Base-by-base conservation (phyloP, 345 rosid species). In the Carallia pectinifolia region DNA sequence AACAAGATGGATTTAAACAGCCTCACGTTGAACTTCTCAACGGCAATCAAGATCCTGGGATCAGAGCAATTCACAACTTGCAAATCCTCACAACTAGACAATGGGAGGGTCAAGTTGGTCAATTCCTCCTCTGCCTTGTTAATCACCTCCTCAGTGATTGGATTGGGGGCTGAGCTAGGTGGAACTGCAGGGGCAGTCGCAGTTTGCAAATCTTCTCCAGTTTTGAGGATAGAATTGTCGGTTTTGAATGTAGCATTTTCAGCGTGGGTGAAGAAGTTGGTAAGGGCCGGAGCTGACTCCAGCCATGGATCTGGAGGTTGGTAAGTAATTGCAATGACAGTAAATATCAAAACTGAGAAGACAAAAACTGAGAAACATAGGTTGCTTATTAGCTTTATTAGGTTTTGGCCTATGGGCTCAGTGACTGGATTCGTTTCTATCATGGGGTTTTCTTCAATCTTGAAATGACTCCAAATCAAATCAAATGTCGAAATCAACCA, bases 241-340 rank as follows among this genome's bases (percentile, higher is more conserved):
- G 69, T 82, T 72, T 86, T 83, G 74, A 95, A 92, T 72, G 97
- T 90, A 63, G 96, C 96, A 67, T 95, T 90, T 65, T 89, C 88
- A 50, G 74, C 80, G 64, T 69, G 75, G 12, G 99, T 86, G 69
- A 92, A 84, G 77, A 95, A 87, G 56, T 83, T 87, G 29, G 96
- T 85, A 10, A 95, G 74, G 17, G 90, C 90, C 0, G 96, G 97
- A 68, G 97, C 96, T 8, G 98, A 89, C 66, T 95, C 90, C 38
- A 92, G 92, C 96, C 96, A 92, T 77, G 97, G 97, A 85, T 92
- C 97, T 67, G 93, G 97, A 6, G 99, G 97, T 69, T 92, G 96
- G 78, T 89, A 92, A 31, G 97, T 92, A 78, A 90, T 83, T 70
- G 97, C 97, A 70, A 92, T 80, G 52, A 85, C 90, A 2, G 93